A percentile compares a stretch with the other conserved stretches of the same genome.
Conservation (phyloP, 2,329 filamentous ascomycete genomes). For the Pseudocercospora macadamiae region DNA sequence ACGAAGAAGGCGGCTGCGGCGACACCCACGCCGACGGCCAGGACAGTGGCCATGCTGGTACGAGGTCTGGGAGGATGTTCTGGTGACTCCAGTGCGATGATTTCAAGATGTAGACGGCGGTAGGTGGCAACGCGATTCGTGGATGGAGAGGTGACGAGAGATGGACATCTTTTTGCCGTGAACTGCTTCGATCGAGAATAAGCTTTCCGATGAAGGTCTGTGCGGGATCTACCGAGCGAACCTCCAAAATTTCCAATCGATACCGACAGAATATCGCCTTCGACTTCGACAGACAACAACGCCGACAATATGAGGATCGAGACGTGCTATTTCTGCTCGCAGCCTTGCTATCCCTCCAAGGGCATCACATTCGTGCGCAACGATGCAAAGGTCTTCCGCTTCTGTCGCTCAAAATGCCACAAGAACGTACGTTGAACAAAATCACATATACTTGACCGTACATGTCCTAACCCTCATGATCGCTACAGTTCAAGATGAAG, state of each 20-base stretch:
- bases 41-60: conserved; percentile 59
- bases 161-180: neutral
- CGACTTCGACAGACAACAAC: neutral
- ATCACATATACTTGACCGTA: neutral
- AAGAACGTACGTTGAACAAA: conserved; percentile 51
- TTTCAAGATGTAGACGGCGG: neutral
- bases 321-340: conserved; percentile 72
- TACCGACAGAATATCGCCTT: too few species aligned
- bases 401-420: conserved; percentile 70
- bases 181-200: neutral
- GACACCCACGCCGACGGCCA: conserved; percentile 63
- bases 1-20: conserved; percentile 69
- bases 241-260: neutral
- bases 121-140: neutral
- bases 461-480: conserved; percentile 13
- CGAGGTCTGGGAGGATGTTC: neutral
- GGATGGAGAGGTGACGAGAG: neutral
- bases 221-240: neutral
- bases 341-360: conserved; percentile 67
- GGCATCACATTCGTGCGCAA: conserved; percentile 69
- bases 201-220: neutral
- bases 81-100: neutral
- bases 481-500: conserved; percentile 85
- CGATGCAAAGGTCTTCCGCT: conserved; percentile 67
- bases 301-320: conserved; percentile 53